Base-by-base conservation (phyloP, 441 rosid species). In the Codiaeum variegatum region DNA sequence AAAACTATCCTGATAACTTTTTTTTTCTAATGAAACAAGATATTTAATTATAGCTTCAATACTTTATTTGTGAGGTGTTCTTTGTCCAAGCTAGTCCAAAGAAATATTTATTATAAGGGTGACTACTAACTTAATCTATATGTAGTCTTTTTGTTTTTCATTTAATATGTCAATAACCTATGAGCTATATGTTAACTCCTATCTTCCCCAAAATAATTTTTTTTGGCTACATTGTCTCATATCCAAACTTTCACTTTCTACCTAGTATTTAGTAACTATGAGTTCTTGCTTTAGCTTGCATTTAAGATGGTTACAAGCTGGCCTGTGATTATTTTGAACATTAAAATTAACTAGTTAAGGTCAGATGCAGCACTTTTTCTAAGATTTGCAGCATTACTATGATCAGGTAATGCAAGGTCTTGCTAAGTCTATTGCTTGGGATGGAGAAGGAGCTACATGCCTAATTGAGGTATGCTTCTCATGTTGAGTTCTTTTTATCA, bases 381-480 rank as follows among this genome's bases (percentile, higher is more conserved):
- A 32, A 72, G 3, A 55, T 63, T 62, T 73, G 51, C 61, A 4
- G 51, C 56, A 58, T 42, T 38, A 38, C 62, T 64, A 62, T 69
- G 74, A 42, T 55, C 84, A 92, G 99, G 98, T 95, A 66, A 95
- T 91, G 99, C 96, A 95, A 89, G 93, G 97, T 73, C 97, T 92
- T 66, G 99, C 99, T 46, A 95, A 91, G 83, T 93, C 99, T 79
- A 84, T 93, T 77, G 98, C 99, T 77, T 95, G 97, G 98, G 99
- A 95, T 86, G 99, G 99, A 63, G 99, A 93, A 81, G 99, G 98
- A 62, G 97, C 99, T 58, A 93, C 99, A 7, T 95, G 99, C 80
- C 82, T 95, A 62, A 87, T 93, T 81, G 98, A 95, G 98, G 99
- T 91, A 60, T 19, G 77, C 62, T 72, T 63, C 68, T 58, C 54